Evolutionary conservation across 306 rosid species (phyloP).

Genomic region (Canavalia gladiata): DNA sequence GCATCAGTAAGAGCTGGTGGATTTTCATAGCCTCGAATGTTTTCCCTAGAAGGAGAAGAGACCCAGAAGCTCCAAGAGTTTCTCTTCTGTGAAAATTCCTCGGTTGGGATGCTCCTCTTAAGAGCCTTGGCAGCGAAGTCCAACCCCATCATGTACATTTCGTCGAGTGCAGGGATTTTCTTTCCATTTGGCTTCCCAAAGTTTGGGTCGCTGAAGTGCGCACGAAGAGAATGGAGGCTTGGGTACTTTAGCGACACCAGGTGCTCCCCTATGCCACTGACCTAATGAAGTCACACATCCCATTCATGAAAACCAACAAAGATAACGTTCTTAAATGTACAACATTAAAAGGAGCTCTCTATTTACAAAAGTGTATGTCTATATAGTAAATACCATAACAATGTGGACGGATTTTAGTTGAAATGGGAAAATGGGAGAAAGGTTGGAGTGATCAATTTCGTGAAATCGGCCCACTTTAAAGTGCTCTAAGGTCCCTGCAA

Average conservation of each 20-base stretch:
- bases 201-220: constrained; percentile 56
- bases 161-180: constrained; percentile 72
- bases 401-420: constrained; percentile 67
- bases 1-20: constrained; percentile 42
- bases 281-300: constrained; percentile 54
- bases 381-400: constrained; percentile 67
- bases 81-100: constrained; percentile 57
- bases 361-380: background rate
- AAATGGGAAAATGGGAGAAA: constrained; percentile 56
- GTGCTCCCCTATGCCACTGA: constrained; percentile 58
- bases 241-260: constrained; percentile 77
- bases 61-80: constrained; percentile 81
- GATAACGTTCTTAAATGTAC: background rate
- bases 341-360: background rate
- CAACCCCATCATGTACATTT: constrained; percentile 65
- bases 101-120: constrained; percentile 56
- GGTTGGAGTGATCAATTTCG: constrained; percentile 72
- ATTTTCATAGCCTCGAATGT: constrained; percentile 24
- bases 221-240: constrained; percentile 69
- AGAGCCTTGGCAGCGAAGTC: constrained; percentile 65
- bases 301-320: background rate
- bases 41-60: constrained; percentile 37
- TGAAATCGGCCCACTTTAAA: constrained; percentile 73
- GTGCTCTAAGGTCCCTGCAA: constrained; percentile 59
- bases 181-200: constrained; percentile 51